phyloP scores from a whole-genome alignment of 148 eudicot species.

The Spergularia bocconei region DNA sequence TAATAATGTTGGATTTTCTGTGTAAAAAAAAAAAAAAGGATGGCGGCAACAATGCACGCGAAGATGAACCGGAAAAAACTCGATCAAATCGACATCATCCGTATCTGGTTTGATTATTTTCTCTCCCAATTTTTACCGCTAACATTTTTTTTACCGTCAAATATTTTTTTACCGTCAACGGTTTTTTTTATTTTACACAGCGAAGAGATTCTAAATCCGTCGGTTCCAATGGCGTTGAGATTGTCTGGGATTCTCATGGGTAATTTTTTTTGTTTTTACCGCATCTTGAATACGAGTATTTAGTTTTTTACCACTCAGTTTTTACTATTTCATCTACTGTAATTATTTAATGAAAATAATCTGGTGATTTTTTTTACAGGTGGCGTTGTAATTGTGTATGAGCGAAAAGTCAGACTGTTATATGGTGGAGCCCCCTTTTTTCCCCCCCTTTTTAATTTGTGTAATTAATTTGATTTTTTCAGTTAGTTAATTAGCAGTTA shows the following conservation, averaged over 20 bases:
- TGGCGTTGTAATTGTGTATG: slow-evolving; percentile 92
- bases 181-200: slow-evolving; percentile 37
- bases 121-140: background rate
- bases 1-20: background rate
- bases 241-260: slow-evolving; percentile 98
- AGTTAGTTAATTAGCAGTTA: too few relatives aligned
- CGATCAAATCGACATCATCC: slow-evolving; percentile 69
- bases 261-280: slow-evolving; percentile 20
- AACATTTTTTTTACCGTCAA: background rate
- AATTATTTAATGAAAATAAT: background rate
- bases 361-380: slow-evolving; percentile 37
- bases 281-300: background rate
- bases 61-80: slow-evolving; percentile 74
- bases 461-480: background rate
- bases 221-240: slow-evolving; percentile 94
- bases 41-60: slow-evolving; percentile 95
- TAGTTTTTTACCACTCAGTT: background rate
- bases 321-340: background rate
- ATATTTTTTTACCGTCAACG: background rate
- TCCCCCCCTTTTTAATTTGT: background rate
- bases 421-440: slow-evolving; percentile 43
- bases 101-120: slow-evolving; percentile 54
- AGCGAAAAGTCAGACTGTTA: slow-evolving; percentile 82
- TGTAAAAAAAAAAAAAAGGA: slow-evolving; percentile 41
- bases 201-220: slow-evolving; percentile 84